A percentile compares a stretch with the other conserved stretches of the same genome.
These are phyloP conservation scores for Sporisorium sorghi DNA, from an alignment of 1,284 basidiomycete species.

Conservation along the genomic window DNA sequence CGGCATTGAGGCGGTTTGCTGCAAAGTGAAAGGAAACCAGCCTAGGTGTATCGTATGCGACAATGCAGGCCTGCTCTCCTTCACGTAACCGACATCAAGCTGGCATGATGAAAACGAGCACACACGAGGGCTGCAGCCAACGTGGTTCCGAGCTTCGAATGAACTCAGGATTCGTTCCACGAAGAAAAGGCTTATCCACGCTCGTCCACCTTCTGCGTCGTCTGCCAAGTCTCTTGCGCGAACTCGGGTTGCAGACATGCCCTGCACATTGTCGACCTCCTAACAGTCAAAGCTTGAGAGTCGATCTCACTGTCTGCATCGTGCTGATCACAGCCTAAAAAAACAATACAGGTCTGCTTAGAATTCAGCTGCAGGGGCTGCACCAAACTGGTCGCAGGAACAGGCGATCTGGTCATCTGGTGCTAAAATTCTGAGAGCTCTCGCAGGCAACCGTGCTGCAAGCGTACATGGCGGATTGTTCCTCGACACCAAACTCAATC, in stretches of 20 bases:
- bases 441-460: slow-evolving; percentile 3
- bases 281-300: too few relatives aligned
- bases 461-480: slow-evolving; percentile 7
- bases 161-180: neutral
- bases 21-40: too few relatives aligned
- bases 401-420: neutral
- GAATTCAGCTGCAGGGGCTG: too few relatives aligned
- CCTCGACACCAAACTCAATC: slow-evolving; percentile 2
- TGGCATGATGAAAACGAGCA: neutral
- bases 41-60: too few relatives aligned
- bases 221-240: too few relatives aligned
- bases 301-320: too few relatives aligned
- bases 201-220: too few relatives aligned
- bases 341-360: too few relatives aligned
- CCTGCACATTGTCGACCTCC: neutral
- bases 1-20: neutral
- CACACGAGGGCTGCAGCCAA: slow-evolving; percentile 2
- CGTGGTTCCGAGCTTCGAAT: neutral
- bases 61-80: too few relatives aligned
- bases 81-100: too few relatives aligned
- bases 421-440: neutral
- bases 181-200: slow-evolving; percentile 1
- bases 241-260: too few relatives aligned
- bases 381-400: neutral
- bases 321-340: too few relatives aligned